Evolutionary conservation across 179 eudicot species (phyloP).

Genomic region (Heliamphora pulchella): DNA sequence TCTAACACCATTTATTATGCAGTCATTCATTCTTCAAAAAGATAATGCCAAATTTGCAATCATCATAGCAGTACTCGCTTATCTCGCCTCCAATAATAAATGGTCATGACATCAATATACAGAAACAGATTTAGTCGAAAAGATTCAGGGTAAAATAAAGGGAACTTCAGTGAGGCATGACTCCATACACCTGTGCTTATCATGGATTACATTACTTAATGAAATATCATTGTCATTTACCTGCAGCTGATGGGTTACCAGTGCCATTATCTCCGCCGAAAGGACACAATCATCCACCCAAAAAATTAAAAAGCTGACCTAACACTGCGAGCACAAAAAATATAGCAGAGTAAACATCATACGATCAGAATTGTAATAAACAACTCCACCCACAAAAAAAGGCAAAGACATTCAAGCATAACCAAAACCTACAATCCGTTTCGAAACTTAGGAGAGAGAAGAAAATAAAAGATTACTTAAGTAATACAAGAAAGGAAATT

Average conservation of each 20-base stretch:
- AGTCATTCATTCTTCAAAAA: neutral
- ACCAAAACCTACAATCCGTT: too few species aligned
- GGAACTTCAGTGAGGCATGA: neutral
- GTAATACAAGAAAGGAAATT: too few species aligned
- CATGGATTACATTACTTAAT: neutral
- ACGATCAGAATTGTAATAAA: neutral
- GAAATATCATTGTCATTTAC: neutral
- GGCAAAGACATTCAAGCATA: too few species aligned
- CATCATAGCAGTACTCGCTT: neutral
- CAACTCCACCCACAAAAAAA: neutral
- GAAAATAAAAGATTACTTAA: neutral
- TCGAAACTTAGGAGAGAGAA: neutral
- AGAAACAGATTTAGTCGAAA: neutral
- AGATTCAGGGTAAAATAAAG: too few species aligned
- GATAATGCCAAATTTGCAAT: neutral
- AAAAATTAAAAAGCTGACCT: neutral
- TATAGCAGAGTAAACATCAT: neutral
- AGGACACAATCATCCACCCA: neutral
- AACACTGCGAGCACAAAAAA: neutral
- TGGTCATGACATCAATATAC: neutral
- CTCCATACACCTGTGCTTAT: neutral
- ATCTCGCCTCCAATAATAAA: neutral
- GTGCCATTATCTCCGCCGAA: neutral
- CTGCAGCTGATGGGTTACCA: slow-evolving; percentile 7
- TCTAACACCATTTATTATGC: neutral